Percentiles rank a stretch among this genome's conserved stretches.
phyloP scores from a whole-genome alignment of 768 basidiomycete genomes.

The Leccinum incarnatum region DNA sequence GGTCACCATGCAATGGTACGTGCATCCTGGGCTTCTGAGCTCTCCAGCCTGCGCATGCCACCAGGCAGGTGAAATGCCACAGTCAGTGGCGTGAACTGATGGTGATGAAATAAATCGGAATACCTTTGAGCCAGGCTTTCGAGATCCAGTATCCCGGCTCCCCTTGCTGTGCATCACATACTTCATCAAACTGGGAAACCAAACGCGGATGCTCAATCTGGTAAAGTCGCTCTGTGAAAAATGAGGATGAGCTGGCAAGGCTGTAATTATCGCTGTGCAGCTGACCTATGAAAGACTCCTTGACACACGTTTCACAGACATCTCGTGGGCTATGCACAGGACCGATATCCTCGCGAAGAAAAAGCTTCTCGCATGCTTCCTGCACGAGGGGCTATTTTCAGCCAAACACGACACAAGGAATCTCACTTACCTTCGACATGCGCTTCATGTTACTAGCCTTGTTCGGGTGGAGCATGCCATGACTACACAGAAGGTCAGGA shows the following conservation, averaged over 20 bases:
- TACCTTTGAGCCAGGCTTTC: slow-evolving; percentile 76
- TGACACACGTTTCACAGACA: slow-evolving; percentile 62
- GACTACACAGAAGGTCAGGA: slow-evolving; percentile 57
- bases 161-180: slow-evolving; percentile 43
- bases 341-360: slow-evolving; percentile 43
- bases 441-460: slow-evolving; percentile 67
- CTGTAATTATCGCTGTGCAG: not conserved
- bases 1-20: slow-evolving; percentile 51
- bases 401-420: not conserved
- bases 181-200: slow-evolving; percentile 57
- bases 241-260: not conserved
- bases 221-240: slow-evolving; percentile 60
- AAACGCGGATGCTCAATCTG: slow-evolving; percentile 61
- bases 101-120: slow-evolving; percentile 9
- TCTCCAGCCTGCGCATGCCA: slow-evolving; percentile 61
- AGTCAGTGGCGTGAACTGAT: slow-evolving; percentile 11
- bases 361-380: slow-evolving; percentile 27
- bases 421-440: slow-evolving; percentile 47
- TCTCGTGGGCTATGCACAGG: slow-evolving; percentile 48
- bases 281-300: slow-evolving; percentile 55
- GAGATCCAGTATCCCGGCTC: slow-evolving; percentile 67
- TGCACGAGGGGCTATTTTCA: slow-evolving; percentile 1
- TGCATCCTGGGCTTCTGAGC: slow-evolving; percentile 77
- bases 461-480: slow-evolving; percentile 58
- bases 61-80: slow-evolving; percentile 4